These are phyloP conservation scores for Kodamaea arcana DNA, from an alignment of 1,139 yeast species.

Conservation along the genomic window DNA sequence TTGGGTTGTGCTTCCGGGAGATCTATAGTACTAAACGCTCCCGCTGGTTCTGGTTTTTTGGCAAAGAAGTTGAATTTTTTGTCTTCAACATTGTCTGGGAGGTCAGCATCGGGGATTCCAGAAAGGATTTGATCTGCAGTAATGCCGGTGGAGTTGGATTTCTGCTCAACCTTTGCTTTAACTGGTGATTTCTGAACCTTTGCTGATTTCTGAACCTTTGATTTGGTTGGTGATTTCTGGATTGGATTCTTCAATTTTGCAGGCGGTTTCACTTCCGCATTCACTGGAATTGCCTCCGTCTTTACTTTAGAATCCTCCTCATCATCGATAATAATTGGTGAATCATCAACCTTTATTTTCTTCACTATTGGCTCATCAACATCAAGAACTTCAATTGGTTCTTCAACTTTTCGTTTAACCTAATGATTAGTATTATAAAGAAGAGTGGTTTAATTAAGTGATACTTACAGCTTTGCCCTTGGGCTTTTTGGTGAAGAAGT, in stretches of 20 bases:
- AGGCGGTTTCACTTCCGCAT: not conserved
- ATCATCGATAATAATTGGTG: not conserved
- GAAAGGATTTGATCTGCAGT: constrained; percentile 54
- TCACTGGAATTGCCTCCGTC: constrained; percentile 3
- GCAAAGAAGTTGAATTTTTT: constrained; percentile 55
- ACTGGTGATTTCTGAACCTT: not conserved
- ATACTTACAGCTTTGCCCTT: constrained; percentile 4
- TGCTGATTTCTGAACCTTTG: not conserved
- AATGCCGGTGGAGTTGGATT: not conserved
- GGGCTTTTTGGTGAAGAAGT: constrained; percentile 12
- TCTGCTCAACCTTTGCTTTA: not conserved
- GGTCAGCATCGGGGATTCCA: constrained; percentile 63
- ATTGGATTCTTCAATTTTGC: not conserved
- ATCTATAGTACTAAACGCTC: constrained; percentile 24
- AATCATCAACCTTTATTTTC: not conserved
- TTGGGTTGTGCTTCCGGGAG: constrained; percentile 77
- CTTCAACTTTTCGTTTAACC: constrained; percentile 4
- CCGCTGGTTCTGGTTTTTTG: constrained; percentile 32
- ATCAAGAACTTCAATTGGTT: constrained; percentile 2
- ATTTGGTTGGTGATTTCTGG: not conserved
- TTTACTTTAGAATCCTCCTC: not conserved
- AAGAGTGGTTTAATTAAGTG: not conserved
- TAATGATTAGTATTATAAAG: constrained; percentile 6
- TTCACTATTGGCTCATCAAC: not conserved
- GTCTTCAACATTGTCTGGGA: constrained; percentile 53